Evolutionary conservation across 202 grass and related monocot genomes (phyloP).

Genomic region (Setaria italica): DNA sequence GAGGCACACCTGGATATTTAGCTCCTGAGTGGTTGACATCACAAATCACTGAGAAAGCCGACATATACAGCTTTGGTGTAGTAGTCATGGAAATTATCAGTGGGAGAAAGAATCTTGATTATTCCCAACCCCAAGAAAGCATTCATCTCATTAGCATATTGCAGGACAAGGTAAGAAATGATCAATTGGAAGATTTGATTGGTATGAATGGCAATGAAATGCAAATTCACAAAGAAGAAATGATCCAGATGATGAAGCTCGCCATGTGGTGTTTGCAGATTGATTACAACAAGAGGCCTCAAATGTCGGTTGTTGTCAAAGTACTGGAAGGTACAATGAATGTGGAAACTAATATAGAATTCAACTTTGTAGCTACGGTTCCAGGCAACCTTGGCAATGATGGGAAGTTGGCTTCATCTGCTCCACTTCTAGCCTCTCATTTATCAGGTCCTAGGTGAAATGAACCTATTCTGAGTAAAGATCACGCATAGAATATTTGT

Average conservation of each 20-base stretch:
- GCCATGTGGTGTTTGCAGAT: slow-evolving; percentile 50
- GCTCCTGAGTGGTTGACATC: slow-evolving; percentile 22
- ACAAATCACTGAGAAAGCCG: slow-evolving; percentile 58
- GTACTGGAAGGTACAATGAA: slow-evolving; percentile 43
- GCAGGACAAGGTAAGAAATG: slow-evolving; percentile 46
- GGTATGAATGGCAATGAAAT: slow-evolving; percentile 10
- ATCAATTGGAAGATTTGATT: slow-evolving; percentile 36
- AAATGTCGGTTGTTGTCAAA: slow-evolving; percentile 54
- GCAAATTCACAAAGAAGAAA: slow-evolving; percentile 33
- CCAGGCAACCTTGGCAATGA: background rate
- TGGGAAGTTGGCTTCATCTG: background rate
- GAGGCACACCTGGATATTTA: slow-evolving; percentile 17
- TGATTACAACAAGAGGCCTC: slow-evolving; percentile 43
- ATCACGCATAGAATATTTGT: background rate
- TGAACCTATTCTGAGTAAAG: background rate
- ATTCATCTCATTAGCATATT: slow-evolving; percentile 50
- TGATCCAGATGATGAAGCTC: slow-evolving; percentile 22
- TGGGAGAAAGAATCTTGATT: slow-evolving; percentile 54
- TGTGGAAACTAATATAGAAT: slow-evolving; percentile 45
- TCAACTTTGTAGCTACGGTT: slow-evolving; percentile 26
- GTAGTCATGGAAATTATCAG: slow-evolving; percentile 54
- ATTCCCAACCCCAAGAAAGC: slow-evolving; percentile 40
- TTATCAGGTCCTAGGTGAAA: slow-evolving; percentile 36
- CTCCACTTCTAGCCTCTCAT: slow-evolving; percentile 32
- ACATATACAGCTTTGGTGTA: slow-evolving; percentile 63